phyloP scores from a whole-genome alignment of 306 rosid species.

The Ochetophila trinervis region DNA sequence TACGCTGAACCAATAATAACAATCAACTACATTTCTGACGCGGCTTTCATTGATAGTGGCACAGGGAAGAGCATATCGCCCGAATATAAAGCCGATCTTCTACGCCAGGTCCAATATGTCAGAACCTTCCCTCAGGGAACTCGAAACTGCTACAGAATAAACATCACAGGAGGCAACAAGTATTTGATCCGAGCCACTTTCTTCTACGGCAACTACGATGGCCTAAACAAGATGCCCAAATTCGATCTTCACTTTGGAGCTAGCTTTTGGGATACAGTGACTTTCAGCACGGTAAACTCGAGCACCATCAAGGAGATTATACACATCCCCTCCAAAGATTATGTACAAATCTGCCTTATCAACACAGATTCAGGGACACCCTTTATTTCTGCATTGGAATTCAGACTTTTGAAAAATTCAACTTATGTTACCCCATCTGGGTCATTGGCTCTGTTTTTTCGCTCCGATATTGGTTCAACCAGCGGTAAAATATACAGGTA shows the following conservation, averaged over 20 bases:
- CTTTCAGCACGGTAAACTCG: not conserved
- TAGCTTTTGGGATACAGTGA: constrained; percentile 33
- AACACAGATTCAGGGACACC: constrained; percentile 44
- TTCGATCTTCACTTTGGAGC: constrained; percentile 28
- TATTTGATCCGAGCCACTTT: constrained; percentile 34
- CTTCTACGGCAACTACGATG: constrained; percentile 31
- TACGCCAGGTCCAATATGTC: not conserved
- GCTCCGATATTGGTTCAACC: constrained; percentile 30
- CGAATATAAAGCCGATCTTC: not conserved
- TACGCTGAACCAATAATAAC: constrained; percentile 20
- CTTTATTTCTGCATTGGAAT: constrained; percentile 52
- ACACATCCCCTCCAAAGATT: constrained; percentile 31
- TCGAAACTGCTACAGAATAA: constrained; percentile 41
- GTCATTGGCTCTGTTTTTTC: constrained; percentile 19
- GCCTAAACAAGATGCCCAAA: constrained; percentile 5
- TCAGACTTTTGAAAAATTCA: constrained; percentile 33
- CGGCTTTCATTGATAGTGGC: constrained; percentile 15
- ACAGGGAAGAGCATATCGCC: not conserved
- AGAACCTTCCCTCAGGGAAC: constrained; percentile 47
- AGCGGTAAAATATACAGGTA: not conserved
- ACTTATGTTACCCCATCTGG: constrained; percentile 13
- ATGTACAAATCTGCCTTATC: constrained; percentile 36
- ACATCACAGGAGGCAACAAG: constrained; percentile 7
- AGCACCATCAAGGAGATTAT: constrained; percentile 25
- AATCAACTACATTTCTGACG: constrained; percentile 31